phyloP scores from a whole-genome alignment of 768 basidiomycete species.

The Leucocoprinus birnbaumii region DNA sequence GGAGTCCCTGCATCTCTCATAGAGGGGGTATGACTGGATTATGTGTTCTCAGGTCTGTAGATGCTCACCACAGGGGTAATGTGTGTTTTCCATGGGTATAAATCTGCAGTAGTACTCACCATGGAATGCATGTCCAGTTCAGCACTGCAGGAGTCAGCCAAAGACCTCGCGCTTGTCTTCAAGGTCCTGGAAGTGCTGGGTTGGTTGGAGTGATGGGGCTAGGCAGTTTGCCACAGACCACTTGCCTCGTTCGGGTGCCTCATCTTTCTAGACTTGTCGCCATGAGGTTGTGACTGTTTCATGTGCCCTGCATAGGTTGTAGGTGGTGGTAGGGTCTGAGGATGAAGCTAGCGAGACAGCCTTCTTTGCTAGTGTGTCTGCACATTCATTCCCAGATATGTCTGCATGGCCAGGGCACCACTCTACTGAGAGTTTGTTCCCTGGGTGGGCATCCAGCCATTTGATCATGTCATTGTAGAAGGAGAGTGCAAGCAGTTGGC shows the following conservation, averaged over 20 bases:
- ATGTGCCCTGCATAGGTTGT: neutral
- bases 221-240: neutral
- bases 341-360: constrained; percentile 10
- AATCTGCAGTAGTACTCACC: neutral
- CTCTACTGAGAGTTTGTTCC: constrained; percentile 10
- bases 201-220: neutral
- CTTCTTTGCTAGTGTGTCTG: constrained; percentile 22
- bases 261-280: neutral
- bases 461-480: constrained; percentile 18
- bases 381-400: constrained; percentile 20
- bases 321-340: neutral
- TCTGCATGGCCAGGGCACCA: constrained; percentile 19
- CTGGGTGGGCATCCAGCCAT: too few relatives aligned
- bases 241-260: neutral
- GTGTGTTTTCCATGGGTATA: neutral
- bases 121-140: neutral
- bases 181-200: neutral
- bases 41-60: neutral
- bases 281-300: neutral
- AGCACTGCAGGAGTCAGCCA: neutral
- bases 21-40: too few relatives aligned
- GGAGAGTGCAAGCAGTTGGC: constrained; percentile 15
- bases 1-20: too few relatives aligned
- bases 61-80: neutral
- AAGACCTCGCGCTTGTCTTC: neutral